phyloP scores from a whole-genome alignment of 352 stramenopile genomes.

The Elongisporangium undulatum region DNA sequence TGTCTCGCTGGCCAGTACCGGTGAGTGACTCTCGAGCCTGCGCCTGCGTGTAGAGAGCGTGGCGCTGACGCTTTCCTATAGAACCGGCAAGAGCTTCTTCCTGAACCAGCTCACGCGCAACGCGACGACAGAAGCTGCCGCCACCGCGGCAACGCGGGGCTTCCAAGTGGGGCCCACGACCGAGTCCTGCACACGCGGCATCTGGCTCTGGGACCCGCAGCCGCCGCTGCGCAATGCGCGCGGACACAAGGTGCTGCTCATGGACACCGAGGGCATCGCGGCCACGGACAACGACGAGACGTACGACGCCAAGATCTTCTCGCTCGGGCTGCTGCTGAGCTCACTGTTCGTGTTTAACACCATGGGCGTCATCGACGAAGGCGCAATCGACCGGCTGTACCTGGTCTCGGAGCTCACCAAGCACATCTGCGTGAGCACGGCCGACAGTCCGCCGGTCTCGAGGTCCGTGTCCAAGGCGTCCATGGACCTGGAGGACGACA shows the following conservation, averaged over 20 bases:
- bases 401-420: slow-evolving; percentile 85
- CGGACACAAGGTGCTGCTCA: slow-evolving; percentile 68
- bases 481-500: slow-evolving; percentile 5
- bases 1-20: slow-evolving; percentile 79
- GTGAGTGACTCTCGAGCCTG: slow-evolving; percentile 14
- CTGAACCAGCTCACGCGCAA: slow-evolving; percentile 66
- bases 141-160: slow-evolving; percentile 14
- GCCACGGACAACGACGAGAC: slow-evolving; percentile 84
- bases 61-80: not conserved
- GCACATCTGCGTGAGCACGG: slow-evolving; percentile 64
- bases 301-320: slow-evolving; percentile 89
- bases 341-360: slow-evolving; percentile 87
- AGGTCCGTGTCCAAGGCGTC: not conserved
- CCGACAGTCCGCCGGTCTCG: slow-evolving; percentile 11
- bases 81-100: slow-evolving; percentile 89
- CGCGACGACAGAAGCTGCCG: too few species aligned
- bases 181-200: slow-evolving; percentile 80
- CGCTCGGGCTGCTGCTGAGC: slow-evolving; percentile 69
- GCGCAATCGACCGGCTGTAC: slow-evolving; percentile 77
- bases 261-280: slow-evolving; percentile 85
- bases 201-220: slow-evolving; percentile 77
- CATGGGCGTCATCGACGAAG: slow-evolving; percentile 87
- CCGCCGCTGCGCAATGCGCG: slow-evolving; percentile 48
- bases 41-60: not conserved
- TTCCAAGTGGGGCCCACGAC: slow-evolving; percentile 81